Percentiles rank a stretch among this genome's conserved stretches.
Evolutionary conservation across 306 rosid genomes (phyloP).

Genomic region (Lathyrus sativus): DNA sequence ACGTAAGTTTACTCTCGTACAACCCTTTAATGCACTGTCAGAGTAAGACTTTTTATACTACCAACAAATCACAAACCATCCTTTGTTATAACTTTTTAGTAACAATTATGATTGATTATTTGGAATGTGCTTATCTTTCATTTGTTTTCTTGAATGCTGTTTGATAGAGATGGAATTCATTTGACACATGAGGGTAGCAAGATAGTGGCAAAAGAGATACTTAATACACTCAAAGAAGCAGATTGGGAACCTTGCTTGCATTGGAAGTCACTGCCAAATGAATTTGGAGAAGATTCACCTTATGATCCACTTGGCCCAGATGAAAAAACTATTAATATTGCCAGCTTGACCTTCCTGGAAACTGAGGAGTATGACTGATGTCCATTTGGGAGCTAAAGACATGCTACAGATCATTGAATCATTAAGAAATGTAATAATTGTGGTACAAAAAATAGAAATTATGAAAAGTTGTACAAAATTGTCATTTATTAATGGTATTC

Average conservation of each 20-base stretch:
- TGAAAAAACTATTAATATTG: conserved; percentile 37
- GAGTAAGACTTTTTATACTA: too few relatives aligned
- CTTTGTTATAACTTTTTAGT: too few relatives aligned
- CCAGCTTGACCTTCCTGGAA: background rate
- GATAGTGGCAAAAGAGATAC: conserved; percentile 64
- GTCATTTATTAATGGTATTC: too few relatives aligned
- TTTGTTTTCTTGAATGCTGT: background rate
- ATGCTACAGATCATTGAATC: conserved; percentile 6
- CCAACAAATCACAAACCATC: too few relatives aligned
- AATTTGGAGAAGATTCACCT: conserved; percentile 58
- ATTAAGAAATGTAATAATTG: background rate
- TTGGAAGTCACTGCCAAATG: conserved; percentile 59
- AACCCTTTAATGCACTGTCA: too few relatives aligned
- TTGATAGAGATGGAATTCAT: conserved; percentile 81
- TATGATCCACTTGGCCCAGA: conserved; percentile 38
- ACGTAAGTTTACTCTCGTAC: conserved; percentile 49
- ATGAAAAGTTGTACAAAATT: too few relatives aligned
- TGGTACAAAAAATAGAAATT: too few relatives aligned
- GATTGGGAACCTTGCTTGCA: conserved; percentile 73
- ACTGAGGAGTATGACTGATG: conserved; percentile 26
- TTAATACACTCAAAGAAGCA: conserved; percentile 59
- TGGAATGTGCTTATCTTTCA: background rate
- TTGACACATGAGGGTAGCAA: conserved; percentile 62
- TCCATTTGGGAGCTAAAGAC: background rate
- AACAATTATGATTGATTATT: too few relatives aligned